Evolutionary conservation across 73 alveolate genomes (phyloP).

Genomic region (Blepharisma stoltei): DNA sequence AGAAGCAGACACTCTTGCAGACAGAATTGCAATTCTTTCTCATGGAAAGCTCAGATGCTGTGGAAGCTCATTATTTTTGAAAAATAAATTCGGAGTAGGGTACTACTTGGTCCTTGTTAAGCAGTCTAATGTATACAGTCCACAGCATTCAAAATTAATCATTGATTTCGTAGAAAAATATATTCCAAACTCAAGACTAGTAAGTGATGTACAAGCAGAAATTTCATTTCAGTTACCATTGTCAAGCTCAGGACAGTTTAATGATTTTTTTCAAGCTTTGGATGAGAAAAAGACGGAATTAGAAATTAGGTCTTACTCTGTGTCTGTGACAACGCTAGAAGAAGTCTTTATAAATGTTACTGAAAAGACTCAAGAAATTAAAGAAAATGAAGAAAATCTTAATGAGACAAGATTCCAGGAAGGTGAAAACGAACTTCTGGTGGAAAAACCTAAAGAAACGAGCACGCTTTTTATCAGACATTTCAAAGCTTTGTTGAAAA

Average conservation of each 20-base stretch:
- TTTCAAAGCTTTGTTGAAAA: slow-evolving; percentile 62
- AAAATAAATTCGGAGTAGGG: slow-evolving; percentile 87
- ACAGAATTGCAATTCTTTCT: slow-evolving; percentile 94
- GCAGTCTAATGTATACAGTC: neutral
- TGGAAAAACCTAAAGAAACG: neutral
- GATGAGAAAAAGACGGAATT: slow-evolving; percentile 57
- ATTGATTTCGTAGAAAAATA: neutral
- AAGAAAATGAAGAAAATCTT: neutral
- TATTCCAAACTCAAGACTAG: slow-evolving; percentile 29
- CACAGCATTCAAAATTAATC: slow-evolving; percentile 12
- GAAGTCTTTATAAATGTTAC: slow-evolving; percentile 90
- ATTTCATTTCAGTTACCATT: slow-evolving; percentile 64
- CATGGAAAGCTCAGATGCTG: slow-evolving; percentile 84
- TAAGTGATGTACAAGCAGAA: slow-evolving; percentile 61
- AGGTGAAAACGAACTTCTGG: neutral
- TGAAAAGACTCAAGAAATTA: slow-evolving; percentile 33
- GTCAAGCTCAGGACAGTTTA: slow-evolving; percentile 46
- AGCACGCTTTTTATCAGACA: slow-evolving; percentile 31
- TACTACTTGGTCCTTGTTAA: slow-evolving; percentile 59
- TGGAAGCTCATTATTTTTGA: slow-evolving; percentile 88
- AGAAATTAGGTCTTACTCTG: slow-evolving; percentile 78
- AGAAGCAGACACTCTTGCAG: slow-evolving; percentile 95
- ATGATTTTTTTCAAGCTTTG: slow-evolving; percentile 66
- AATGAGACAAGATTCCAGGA: no score
- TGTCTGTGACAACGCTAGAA: slow-evolving; percentile 92